Percentiles rank a stretch among this genome's conserved stretches.
These are phyloP conservation scores for Pseudodiploospora longispora DNA, from an alignment of 2,329 filamentous ascomycete species.

Conservation along the genomic window DNA sequence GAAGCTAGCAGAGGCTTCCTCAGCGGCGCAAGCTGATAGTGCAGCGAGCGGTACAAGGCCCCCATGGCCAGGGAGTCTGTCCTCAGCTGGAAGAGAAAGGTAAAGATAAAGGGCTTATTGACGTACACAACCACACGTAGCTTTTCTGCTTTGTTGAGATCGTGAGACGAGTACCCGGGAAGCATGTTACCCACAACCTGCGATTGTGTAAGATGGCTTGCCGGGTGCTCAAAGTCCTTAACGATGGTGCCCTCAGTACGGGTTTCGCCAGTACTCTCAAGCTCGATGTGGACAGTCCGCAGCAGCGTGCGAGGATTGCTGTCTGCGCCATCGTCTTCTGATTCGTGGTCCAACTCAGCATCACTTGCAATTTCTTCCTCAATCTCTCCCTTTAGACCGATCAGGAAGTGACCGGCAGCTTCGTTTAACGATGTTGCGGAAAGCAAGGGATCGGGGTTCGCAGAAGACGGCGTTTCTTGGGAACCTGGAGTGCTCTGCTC, in stretches of 20 bases:
- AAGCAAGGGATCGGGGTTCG: conserved; percentile 8
- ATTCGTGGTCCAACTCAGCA: conserved; percentile 20
- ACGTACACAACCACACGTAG: conserved; percentile 66
- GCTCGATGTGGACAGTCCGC: conserved; percentile 59
- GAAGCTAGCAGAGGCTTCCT: conserved; percentile 48
- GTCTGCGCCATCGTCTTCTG: conserved; percentile 24
- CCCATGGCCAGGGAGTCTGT: conserved; percentile 51
- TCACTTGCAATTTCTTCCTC: conserved; percentile 33
- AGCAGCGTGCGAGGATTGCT: conserved; percentile 50
- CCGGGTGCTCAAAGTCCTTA: conserved; percentile 34
- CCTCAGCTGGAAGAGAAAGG: conserved; percentile 57
- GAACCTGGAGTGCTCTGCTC: background rate
- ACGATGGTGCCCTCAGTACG: conserved; percentile 37
- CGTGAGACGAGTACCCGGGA: conserved; percentile 31
- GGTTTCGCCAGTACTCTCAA: conserved; percentile 35
- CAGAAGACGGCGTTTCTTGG: conserved; percentile 6
- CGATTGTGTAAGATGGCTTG: conserved; percentile 22
- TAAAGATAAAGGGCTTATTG: conserved; percentile 68
- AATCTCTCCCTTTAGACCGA: conserved; percentile 60
- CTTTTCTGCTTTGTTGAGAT: conserved; percentile 46
- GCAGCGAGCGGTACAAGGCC: conserved; percentile 50
- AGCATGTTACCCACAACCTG: conserved; percentile 27
- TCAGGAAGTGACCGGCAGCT: conserved; percentile 46
- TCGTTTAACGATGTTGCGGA: conserved; percentile 18
- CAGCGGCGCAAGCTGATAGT: conserved; percentile 52